Evolutionary conservation across 2,329 filamentous ascomycete species (phyloP), one percentile per base, ranked within the genome.

Genomic region (Pseudogymnoascus verrucosus): DNA sequence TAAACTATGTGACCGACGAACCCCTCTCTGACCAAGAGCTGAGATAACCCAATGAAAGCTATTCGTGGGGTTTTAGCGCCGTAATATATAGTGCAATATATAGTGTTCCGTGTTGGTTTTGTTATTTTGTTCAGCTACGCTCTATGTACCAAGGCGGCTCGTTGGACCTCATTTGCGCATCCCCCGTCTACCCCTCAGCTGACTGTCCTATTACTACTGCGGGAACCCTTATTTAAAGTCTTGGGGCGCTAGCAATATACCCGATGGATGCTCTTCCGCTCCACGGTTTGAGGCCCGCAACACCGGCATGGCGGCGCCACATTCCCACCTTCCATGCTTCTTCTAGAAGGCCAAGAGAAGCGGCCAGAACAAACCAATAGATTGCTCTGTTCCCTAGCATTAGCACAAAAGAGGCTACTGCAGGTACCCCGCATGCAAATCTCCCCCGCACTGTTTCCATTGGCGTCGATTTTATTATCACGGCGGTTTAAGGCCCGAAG

Each of bases 401-500:
- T 57, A 34, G 51, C 7, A 61, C 34, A 28, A 39, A 61, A 61
- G 8, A n/a, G 59, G 59, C 34, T 61, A 61, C 59, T 61, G 26
- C 51, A 57, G 51, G 51, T 19, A 16, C 28, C 51, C 51, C 51
- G 51, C 51, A 57, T 61, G 19, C 59, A 39, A 61, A 61, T 61
- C 59, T 40, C 19, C 59, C 59, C 59, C 34, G 59, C 59, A 60
- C 21, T 61, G 31, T 61, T 61, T 23, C 4, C 6, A 61, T 26
- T 37, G 34, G 21, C 31, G 19, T 10, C 59, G 59, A 61, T n/a
- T 61, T 37, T 61, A 61, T 42, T 39, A 39, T 42, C 59, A 40
- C 19, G 34, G 59, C 59, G 59, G 59, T 61, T 23, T 37, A 61
- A 61, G 59, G 59, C 34, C 59, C 59, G 59, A 39, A 42, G 37